Percentiles rank a stretch among this genome's conserved stretches.
phyloP scores from a whole-genome alignment of 495 filamentous ascomycete genomes.

The Terfezia boudieri region DNA sequence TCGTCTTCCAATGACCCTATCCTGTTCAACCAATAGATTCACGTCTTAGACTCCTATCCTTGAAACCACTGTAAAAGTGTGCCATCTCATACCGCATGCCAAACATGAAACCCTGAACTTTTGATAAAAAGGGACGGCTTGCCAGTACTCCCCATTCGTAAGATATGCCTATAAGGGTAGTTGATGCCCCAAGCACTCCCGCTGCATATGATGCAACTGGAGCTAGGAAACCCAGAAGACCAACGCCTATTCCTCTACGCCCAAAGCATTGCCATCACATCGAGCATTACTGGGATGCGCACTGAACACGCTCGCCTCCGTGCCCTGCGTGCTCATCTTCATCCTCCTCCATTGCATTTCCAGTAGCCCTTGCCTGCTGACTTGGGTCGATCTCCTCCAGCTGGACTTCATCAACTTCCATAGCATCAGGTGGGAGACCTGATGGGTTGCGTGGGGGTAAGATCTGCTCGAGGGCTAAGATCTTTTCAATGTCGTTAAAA shows the following conservation, averaged over 20 bases:
- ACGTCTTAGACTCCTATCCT: too few relatives aligned
- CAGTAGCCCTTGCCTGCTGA: conserved; percentile 39
- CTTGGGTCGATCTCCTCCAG: conserved; percentile 64
- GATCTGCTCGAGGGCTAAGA: conserved; percentile 51
- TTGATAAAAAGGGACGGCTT: too few relatives aligned
- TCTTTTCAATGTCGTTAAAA: conserved; percentile 33
- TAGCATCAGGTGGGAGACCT: conserved; percentile 44
- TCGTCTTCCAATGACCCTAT: too few relatives aligned
- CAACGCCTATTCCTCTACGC: conserved; percentile 1
- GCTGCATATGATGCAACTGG: too few relatives aligned
- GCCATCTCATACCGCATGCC: too few relatives aligned
- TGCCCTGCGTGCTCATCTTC: conserved; percentile 56
- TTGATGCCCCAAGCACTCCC: too few relatives aligned
- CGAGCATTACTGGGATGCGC: conserved; percentile 68
- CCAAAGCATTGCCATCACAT: neutral
- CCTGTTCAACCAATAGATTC: too few relatives aligned
- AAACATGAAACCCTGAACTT: too few relatives aligned
- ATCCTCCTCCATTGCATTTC: conserved; percentile 56
- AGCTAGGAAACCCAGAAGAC: neutral
- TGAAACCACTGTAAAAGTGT: too few relatives aligned
- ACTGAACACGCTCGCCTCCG: conserved; percentile 86
- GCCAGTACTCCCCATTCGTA: too few relatives aligned
- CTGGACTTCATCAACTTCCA: conserved; percentile 56
- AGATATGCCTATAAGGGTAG: too few relatives aligned
- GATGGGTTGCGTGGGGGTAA: conserved; percentile 47